phyloP scores from a whole-genome alignment of 2,329 filamentous ascomycete species.

The Orbilia brochopaga region DNA sequence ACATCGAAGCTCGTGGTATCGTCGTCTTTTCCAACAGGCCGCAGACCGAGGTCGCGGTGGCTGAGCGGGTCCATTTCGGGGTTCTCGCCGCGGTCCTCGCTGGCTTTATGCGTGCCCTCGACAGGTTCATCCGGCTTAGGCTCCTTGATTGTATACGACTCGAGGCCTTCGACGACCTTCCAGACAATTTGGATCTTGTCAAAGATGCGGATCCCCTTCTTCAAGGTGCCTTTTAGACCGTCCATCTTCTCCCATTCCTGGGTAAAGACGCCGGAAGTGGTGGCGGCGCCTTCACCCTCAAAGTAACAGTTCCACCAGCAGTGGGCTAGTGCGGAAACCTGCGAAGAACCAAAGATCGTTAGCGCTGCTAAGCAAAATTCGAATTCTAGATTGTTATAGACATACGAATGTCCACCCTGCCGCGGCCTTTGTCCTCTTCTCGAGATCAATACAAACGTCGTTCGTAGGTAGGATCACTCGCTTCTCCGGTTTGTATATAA shows the following conservation, averaged over 20 bases:
- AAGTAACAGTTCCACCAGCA: constrained; percentile 98
- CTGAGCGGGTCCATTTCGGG: constrained; percentile 34
- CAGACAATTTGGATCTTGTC: constrained; percentile 86
- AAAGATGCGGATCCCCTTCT: constrained; percentile 80
- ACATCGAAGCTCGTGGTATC: constrained; percentile 8
- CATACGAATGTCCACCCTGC: constrained; percentile 82
- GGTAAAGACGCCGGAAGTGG: constrained; percentile 71
- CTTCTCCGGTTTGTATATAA: constrained; percentile 75
- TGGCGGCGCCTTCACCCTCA: constrained; percentile 75
- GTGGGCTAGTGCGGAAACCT: constrained; percentile 78
- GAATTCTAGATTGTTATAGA: not conserved
- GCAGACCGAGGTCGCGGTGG: constrained; percentile 24
- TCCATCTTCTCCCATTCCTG: constrained; percentile 82
- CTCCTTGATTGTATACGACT: constrained; percentile 39
- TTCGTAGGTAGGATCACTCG: constrained; percentile 76
- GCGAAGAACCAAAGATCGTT: not conserved
- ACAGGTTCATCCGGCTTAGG: constrained; percentile 32
- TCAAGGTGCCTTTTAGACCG: constrained; percentile 85
- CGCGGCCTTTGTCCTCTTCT: constrained; percentile 79
- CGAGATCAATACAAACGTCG: constrained; percentile 88
- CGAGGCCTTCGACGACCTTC: constrained; percentile 58
- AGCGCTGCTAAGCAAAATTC: not conserved
- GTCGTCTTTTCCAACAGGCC: constrained; percentile 18
- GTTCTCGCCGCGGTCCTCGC: constrained; percentile 25
- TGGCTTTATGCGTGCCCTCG: constrained; percentile 31